Evolutionary conservation across 768 basidiomycete genomes (phyloP).

Genomic region (Peribolospora baueri): DNA sequence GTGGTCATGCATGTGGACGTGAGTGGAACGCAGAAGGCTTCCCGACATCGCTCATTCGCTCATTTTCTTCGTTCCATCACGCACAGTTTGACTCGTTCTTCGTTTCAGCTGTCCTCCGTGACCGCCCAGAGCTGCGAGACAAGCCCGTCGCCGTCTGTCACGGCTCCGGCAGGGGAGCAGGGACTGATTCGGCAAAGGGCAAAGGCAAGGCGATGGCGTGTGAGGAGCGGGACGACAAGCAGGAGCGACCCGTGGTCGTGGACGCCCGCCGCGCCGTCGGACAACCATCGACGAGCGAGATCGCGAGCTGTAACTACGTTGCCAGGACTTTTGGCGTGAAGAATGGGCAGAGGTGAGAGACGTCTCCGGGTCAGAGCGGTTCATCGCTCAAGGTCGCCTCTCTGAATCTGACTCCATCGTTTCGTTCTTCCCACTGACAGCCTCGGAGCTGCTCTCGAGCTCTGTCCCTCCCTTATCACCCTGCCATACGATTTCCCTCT

Average conservation of each 20-base stretch:
- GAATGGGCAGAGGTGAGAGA: slow-evolving; percentile 72
- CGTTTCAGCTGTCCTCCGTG: slow-evolving; percentile 56
- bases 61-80: not conserved
- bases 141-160: slow-evolving; percentile 90
- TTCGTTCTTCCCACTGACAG: slow-evolving; percentile 21
- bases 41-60: not conserved
- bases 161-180: slow-evolving; percentile 48
- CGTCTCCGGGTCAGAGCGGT: no score
- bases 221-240: no score
- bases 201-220: no score
- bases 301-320: slow-evolving; percentile 85
- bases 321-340: slow-evolving; percentile 64
- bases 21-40: not conserved
- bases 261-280: no score
- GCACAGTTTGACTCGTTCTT: slow-evolving; percentile 81
- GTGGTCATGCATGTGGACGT: slow-evolving; percentile 27
- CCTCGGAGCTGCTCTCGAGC: slow-evolving; percentile 48
- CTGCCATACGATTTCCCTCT: slow-evolving; percentile 82
- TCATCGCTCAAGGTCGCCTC: not conserved
- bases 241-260: no score
- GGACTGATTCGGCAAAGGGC: slow-evolving; percentile 25
- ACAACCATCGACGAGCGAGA: slow-evolving; percentile 43
- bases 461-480: slow-evolving; percentile 48
- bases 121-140: slow-evolving; percentile 54
- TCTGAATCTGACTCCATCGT: not conserved